Evolutionary conservation across 78 protist species (phyloP), one percentile per base, ranked within the genome.

Genomic region (Paratrimastix pyriformis): DNA sequence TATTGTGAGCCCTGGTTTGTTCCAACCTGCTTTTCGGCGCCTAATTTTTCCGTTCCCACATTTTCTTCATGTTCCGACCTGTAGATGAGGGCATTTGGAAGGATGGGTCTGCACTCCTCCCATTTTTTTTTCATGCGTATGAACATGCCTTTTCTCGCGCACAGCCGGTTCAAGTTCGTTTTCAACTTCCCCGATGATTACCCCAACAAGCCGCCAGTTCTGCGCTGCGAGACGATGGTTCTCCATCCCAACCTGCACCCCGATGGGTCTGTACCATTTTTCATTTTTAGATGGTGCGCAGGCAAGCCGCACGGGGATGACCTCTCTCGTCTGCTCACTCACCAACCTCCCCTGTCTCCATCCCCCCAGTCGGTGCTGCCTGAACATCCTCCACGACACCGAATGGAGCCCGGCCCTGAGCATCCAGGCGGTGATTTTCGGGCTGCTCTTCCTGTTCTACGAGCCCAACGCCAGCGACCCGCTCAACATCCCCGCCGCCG

Each of bases 401-500:
- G 43, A 35, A 5, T 13, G 15, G 29, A 33, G 26, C 48, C 9
- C 65, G 7, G 79, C 70, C 8, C 65, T 78, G 44, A 77, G 74
- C 33, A 62, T 84, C 35, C 77, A 85, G 32, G 42, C 79, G 13
- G 85, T 88, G 30, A 82, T 87, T 66, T 80, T 71, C 46, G 91
- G 89, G 45, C 79, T 86, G 8, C 72, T 60, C 68, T 79, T 82
- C 5, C 69, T 90, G 26, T 88, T 90, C 64, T 64, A 76, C 39
- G 93, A 90, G 52, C 93, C 93, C 43, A 88, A 90, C 66, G 81
- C 91, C 21, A 85, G 79, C 40, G 93, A 89, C 46, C 93, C 93
- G n/a, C 86, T 89, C 54, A 89, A 89, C 65, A 85, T 81, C 13
- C 89, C 54, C 57, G 84, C 74, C 0, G 76, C 78, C 15, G 9